Evolutionary conservation across 352 stramenopile genomes (phyloP), one percentile per base, ranked within the genome.

Genomic region (Plasmopara viticola): DNA sequence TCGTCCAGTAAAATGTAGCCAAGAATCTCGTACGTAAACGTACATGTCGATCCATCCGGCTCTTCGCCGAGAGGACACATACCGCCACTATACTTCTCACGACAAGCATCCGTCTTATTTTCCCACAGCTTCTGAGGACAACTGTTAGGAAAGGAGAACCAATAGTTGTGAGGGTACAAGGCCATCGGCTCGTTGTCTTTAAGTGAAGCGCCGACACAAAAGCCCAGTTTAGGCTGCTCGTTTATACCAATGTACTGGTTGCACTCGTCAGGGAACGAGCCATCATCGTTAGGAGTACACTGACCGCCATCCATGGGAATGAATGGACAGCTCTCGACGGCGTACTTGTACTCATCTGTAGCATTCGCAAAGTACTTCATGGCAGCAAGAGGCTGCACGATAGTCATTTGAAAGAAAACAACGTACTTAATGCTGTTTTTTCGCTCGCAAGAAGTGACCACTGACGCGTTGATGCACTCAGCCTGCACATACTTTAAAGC

Each of bases 111-210:
- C 0, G 66, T 81, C 57, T 84, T 88, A 25, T 68, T 43, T 4
- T 41, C 33, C 71, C 68, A 87, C 15, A 68, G 47, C n/a, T 71
- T 13, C 28, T 62, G 55, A 10, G 69, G 74, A 17, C 78, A 91
- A 15, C 60, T 85, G 60, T 89, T 89, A 6, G 82, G 78, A 70
- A 85, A 90, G 42, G 82, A 92, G 63, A 80, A 89, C 82, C 78
- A 90, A 62, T 82, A 82, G 57, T 85, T 87, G 64, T 84, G 72
- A 10, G 71, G 74, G 72, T 93, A 90, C 44, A 78, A 77, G 20
- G 82, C 82, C 6, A 74, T 60, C 5, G 44, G 37, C 5, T 90
- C 75, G 14, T 60, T 78, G 46, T 81, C 65, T 38, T 73, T 52
- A 0, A 77, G 45, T 3, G 71, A 66, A 15, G 61, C 66, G 14